Evolutionary conservation across 2,329 filamentous ascomycete genomes (phyloP), one percentile per base, ranked within the genome.

Genomic region (Pyrenochaeta sp.): DNA sequence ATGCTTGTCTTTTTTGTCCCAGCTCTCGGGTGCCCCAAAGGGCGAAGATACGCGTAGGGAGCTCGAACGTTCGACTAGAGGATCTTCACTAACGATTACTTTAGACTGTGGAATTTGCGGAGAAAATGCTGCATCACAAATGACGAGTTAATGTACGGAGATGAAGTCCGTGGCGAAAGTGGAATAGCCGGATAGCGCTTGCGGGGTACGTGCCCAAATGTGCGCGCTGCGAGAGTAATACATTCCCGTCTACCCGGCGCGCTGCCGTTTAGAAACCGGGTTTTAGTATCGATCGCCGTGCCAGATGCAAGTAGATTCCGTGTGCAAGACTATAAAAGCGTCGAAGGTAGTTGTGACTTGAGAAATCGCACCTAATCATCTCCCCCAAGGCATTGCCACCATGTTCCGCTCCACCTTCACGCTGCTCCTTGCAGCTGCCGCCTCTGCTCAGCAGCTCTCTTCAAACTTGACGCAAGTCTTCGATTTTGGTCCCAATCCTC

Each of bases 91-190:
- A 27, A 27, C 4, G 9, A 27, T 9, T 27, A 27, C 23, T 27
- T 27, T 27, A 27, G 23, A 27, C 23, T 27, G 23, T 15, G 17
- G 17, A 37, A 18, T 2, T 18, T 51, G 41, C 49, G 49, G 49
- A 51, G 49, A 32, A 36, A 41, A 27, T 35, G 12, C 12, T 32
- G 7, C 17, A 51, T 77, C 21, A 45, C 77, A 66, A n/a, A 82
- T 81, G 66, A 85, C 85, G 63, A 68, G 70, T 65, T 86, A 83
- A 56, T 52, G 14, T 52, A 20, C 7, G 31, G 33, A 36, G 18
- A 23, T 21, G 27, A 12, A 15, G 23, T 49, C 50, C 50, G 50
- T 49, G 50, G 42, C 50, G 31, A 43, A 32, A 49, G 30, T 29
- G 33, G 39, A 14, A 33, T 54, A 54, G 40, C 9, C 40, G 45